These are phyloP conservation scores for Avena insularis DNA, from an alignment of 176 grass and related monocot genomes.

Conservation along the genomic window DNA sequence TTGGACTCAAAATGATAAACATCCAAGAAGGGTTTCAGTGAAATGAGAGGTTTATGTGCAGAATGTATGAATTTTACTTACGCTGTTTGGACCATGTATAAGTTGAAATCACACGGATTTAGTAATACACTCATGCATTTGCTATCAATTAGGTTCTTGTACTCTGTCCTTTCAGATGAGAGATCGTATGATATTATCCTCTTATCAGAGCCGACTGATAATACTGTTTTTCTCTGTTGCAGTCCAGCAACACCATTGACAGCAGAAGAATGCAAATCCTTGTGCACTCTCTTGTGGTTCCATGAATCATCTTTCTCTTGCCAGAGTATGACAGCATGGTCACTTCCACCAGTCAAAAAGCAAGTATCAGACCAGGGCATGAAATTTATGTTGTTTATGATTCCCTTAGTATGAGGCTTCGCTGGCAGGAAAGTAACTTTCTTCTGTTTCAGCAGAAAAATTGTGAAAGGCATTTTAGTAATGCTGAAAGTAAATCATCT, in stretches of 20 bases:
- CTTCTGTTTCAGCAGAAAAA: slow-evolving; percentile 61
- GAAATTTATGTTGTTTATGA: slow-evolving; percentile 93
- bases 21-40: neutral
- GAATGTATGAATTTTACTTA: slow-evolving; percentile 55
- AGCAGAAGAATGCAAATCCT: slow-evolving; percentile 78
- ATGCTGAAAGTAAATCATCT: slow-evolving; percentile 14
- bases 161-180: slow-evolving; percentile 72
- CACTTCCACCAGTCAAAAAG: slow-evolving; percentile 81
- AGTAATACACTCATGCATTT: slow-evolving; percentile 94
- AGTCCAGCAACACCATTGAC: slow-evolving; percentile 87
- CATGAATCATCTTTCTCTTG: slow-evolving; percentile 75
- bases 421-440: slow-evolving; percentile 77
- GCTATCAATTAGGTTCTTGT: slow-evolving; percentile 79
- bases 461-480: slow-evolving; percentile 31
- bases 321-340: slow-evolving; percentile 91
- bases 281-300: slow-evolving; percentile 77
- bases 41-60: neutral
- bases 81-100: slow-evolving; percentile 97
- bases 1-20: neutral
- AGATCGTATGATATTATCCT: slow-evolving; percentile 86
- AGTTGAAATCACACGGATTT: slow-evolving; percentile 90
- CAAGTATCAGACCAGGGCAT: slow-evolving; percentile 83
- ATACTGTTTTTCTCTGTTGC: slow-evolving; percentile 77
- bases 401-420: slow-evolving; percentile 87
- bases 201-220: slow-evolving; percentile 93